A percentile compares a stretch with the other conserved stretches of the same genome.
These are phyloP conservation scores for Lodderomyces oxycetoniae DNA, from an alignment of 1,139 yeast species.

Conservation along the genomic window DNA sequence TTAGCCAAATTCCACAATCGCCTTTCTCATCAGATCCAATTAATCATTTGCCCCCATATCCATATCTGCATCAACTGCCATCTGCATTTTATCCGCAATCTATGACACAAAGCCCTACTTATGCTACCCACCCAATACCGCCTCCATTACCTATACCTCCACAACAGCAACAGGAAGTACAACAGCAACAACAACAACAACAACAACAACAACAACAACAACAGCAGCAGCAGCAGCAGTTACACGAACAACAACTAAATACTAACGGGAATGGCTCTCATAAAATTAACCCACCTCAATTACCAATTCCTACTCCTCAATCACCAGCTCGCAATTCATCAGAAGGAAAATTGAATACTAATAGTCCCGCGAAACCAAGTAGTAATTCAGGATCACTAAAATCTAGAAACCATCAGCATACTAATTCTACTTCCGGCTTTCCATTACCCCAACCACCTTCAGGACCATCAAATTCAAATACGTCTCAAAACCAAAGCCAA, in stretches of 20 bases:
- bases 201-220: constrained; percentile 4
- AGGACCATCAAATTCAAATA: constrained; percentile 4
- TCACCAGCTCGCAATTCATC: constrained; percentile 2
- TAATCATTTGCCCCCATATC: constrained; percentile 3
- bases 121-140: constrained; percentile 3
- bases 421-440: constrained; percentile 2
- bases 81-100: constrained; percentile 1
- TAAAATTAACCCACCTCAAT: constrained; percentile 6
- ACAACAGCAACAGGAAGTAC: not conserved
- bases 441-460: constrained; percentile 12
- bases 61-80: constrained; percentile 4
- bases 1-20: constrained; percentile 3
- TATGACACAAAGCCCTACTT: not conserved
- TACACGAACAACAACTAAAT: constrained; percentile 1
- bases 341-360: constrained; percentile 5
- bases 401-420: not conserved
- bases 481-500: constrained; percentile 4
- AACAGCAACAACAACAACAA: constrained; percentile 2
- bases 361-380: constrained; percentile 5
- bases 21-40: constrained; percentile 5
- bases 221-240: not conserved
- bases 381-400: not conserved
- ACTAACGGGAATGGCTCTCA: not conserved
- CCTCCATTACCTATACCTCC: constrained; percentile 2
- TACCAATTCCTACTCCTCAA: constrained; percentile 8